Evolutionary conservation across 441 rosid genomes (phyloP), one percentile per base, ranked within the genome.

Genomic region (Theobroma grandiflorum): DNA sequence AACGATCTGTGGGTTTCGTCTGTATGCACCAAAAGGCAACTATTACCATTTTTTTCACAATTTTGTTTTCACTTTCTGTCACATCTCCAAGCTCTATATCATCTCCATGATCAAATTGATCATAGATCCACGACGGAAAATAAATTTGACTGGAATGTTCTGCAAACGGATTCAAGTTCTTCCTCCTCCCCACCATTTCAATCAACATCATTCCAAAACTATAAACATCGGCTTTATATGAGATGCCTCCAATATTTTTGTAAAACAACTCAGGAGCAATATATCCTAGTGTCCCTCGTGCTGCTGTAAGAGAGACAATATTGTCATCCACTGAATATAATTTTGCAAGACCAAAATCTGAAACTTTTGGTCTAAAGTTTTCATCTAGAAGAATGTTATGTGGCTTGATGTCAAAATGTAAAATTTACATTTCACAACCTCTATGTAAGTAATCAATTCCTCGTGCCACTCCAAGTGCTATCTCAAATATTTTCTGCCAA

Each of bases 341-440:
- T 22, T 78, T 78, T n/a, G 81, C 81, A 18, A 77, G 70, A 2
- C 84, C 78, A 16, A 82, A 82, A 64, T 77, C 78, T 9, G 78
- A 66, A 15, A 82, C 26, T 65, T 82, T 65, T 18, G 81, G 84
- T 3, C 16, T 20, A 6, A 77, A 77, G 22, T 77, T 65, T 20
- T 42, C 61, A 14, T 81, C 80, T 3, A 77, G 16, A 6, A 80
- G 22, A 6, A 80, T 69, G 6, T 80, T 81, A 15, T 31, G 84
- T 26, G 89, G 89, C 74, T 85, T 88, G n/a, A 86, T 85, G 40
- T 87, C 88, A 5, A 82, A 84, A 76, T 88, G 88, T 20, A 88
- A 76, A 75, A 87, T 79, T 66, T 82, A 76, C 26, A 72, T 69
- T 8, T 79, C 81, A 50, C 83, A 86, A 6, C 91, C 89, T 12